Evolutionary conservation across 108 stramenopile genomes (phyloP).

Genomic region (Nitzschia putrida): DNA sequence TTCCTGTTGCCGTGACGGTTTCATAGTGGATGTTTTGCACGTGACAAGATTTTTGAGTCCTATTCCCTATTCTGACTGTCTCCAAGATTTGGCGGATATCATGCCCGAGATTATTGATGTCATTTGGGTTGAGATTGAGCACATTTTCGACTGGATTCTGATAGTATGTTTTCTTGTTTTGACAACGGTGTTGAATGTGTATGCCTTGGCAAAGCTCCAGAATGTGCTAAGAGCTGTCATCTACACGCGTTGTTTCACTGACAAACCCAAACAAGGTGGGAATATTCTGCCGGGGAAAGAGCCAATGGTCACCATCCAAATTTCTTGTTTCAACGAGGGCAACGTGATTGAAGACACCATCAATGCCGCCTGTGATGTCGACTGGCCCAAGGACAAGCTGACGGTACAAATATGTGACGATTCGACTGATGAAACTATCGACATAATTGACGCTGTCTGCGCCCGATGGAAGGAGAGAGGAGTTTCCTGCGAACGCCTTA

Average conservation of each 20-base stretch:
- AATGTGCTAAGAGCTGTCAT: neutral
- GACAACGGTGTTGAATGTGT: constrained; percentile 2
- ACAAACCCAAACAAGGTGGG: neutral
- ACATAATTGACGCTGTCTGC: neutral
- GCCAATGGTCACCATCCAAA: constrained; percentile 40
- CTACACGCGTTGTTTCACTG: neutral
- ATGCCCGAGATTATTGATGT: neutral
- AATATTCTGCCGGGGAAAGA: constrained; percentile 11
- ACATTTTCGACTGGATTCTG: neutral
- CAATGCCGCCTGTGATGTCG: constrained; percentile 16
- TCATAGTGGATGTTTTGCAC: no score
- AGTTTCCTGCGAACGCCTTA: neutral
- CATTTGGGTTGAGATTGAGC: neutral
- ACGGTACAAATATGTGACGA: constrained; percentile 28
- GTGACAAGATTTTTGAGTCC: no score
- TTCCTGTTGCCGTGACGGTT: no score
- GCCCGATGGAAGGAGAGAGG: neutral
- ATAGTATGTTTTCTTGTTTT: neutral
- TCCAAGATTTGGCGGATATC: no score
- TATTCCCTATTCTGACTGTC: no score
- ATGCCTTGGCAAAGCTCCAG: neutral
- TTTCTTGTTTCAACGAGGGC: constrained; percentile 33
- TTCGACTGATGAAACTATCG: constrained; percentile 27
- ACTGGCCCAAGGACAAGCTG: constrained; percentile 36
- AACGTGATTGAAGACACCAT: constrained; percentile 33